phyloP scores from a whole-genome alignment of 805 yeast genomes.

The Wickerhamomyces silvicola region DNA sequence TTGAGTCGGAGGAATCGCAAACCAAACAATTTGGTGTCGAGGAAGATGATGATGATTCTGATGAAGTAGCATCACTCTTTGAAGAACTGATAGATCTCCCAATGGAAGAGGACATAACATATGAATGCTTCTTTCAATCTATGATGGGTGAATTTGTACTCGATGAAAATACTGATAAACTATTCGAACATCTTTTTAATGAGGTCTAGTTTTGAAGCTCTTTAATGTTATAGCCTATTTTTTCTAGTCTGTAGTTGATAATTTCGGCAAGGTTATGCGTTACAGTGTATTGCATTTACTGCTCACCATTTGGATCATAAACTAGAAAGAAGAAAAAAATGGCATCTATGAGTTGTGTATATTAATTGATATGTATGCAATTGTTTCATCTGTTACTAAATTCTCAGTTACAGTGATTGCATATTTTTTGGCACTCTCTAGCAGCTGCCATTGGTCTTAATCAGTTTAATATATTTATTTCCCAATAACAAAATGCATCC shows the following conservation, averaged over 20 bases:
- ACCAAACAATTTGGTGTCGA: too few relatives aligned
- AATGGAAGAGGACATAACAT: too few relatives aligned
- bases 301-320: conserved; percentile 36
- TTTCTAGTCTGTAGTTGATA: too few relatives aligned
- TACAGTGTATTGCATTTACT: conserved; percentile 44
- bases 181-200: too few relatives aligned
- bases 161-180: too few relatives aligned
- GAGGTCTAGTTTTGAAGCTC: conserved; percentile 64
- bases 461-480: conserved; percentile 45
- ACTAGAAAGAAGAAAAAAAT: conserved; percentile 35
- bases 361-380: conserved; percentile 35
- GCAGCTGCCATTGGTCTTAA: conserved; percentile 46
- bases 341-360: conserved; percentile 32
- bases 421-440: conserved; percentile 51
- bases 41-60: too few relatives aligned
- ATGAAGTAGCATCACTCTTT: too few relatives aligned
- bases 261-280: conserved; percentile 58
- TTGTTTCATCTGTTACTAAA: conserved; percentile 41
- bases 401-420: conserved; percentile 44
- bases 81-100: too few relatives aligned
- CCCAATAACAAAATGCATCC: conserved; percentile 36
- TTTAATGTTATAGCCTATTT: conserved; percentile 48
- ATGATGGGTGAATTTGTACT: too few relatives aligned
- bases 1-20: too few relatives aligned
- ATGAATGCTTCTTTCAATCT: too few relatives aligned